phyloP scores from a whole-genome alignment of 768 basidiomycete species.

The Piloderma croceum region DNA sequence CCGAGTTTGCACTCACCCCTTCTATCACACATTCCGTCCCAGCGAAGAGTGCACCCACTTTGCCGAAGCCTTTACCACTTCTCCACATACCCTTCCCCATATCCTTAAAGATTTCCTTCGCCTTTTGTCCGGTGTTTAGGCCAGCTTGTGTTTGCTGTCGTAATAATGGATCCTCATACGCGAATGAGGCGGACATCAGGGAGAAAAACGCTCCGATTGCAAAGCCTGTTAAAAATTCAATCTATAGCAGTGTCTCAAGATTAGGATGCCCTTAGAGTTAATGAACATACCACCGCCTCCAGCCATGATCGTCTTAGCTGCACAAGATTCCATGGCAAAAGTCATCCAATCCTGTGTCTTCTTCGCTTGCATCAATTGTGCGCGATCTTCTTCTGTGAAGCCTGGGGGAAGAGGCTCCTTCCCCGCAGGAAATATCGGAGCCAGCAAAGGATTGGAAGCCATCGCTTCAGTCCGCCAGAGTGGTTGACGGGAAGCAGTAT shows the following conservation, averaged over 20 bases:
- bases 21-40: constrained; percentile 95
- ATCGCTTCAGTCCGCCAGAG: no score
- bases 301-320: constrained; percentile 73
- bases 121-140: constrained; percentile 68
- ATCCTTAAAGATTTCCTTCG: constrained; percentile 80
- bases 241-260: constrained; percentile 9
- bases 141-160: constrained; percentile 54
- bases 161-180: constrained; percentile 88
- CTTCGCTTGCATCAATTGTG: constrained; percentile 58
- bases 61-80: constrained; percentile 87
- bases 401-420: constrained; percentile 87
- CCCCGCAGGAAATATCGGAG: constrained; percentile 79
- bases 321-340: constrained; percentile 80
- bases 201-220: constrained; percentile 94
- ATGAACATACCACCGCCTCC: constrained; percentile 70
- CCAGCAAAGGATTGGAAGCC: constrained; percentile 37
- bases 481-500: no score
- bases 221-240: constrained; percentile 53
- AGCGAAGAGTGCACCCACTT: constrained; percentile 91
- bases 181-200: constrained; percentile 91
- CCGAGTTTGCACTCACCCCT: constrained; percentile 54
- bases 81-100: constrained; percentile 93
- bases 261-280: background rate
- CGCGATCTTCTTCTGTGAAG: constrained; percentile 72
- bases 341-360: constrained; percentile 71